Percentiles rank a stretch among this genome's conserved stretches.
Conservation (phyloP, 495 filamentous ascomycete genomes). For the Penicillium odoratum region DNA sequence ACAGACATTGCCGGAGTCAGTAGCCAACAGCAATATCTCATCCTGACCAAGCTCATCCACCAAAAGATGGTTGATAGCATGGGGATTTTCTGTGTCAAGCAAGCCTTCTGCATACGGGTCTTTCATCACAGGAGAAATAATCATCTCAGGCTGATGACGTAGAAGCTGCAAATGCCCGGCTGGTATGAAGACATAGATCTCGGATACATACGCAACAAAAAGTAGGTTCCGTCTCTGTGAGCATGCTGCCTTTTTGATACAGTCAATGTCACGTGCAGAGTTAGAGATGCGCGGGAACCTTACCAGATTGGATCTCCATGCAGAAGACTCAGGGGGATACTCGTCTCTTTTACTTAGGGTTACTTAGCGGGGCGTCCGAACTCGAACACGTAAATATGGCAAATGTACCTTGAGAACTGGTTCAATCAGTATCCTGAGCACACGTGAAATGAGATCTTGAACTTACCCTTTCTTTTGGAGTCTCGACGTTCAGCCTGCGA, state of each 20-base stretch:
- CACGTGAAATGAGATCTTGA: slow-evolving; percentile 13
- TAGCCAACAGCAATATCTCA: slow-evolving; percentile 74
- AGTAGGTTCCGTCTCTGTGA: slow-evolving; percentile 66
- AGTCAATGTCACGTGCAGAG: neutral
- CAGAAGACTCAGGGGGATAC: slow-evolving; percentile 31
- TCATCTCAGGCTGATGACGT: slow-evolving; percentile 58
- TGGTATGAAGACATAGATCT: slow-evolving; percentile 76
- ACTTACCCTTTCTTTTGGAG: slow-evolving; percentile 35
- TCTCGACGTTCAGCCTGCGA: slow-evolving; percentile 36
- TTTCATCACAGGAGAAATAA: slow-evolving; percentile 62
- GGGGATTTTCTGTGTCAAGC: slow-evolving; percentile 57
- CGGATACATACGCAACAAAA: slow-evolving; percentile 70
- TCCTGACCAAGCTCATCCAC: slow-evolving; percentile 77
- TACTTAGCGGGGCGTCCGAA: neutral
- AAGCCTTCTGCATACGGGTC: slow-evolving; percentile 48
- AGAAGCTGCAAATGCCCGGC: slow-evolving; percentile 64
- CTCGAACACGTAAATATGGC: neutral
- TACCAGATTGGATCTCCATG: slow-evolving; percentile 56
- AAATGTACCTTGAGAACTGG: slow-evolving; percentile 26
- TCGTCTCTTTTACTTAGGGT: slow-evolving; percentile 32
- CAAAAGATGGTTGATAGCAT: slow-evolving; percentile 76
- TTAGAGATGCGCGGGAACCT: neutral
- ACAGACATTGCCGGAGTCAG: slow-evolving; percentile 87
- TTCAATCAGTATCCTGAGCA: slow-evolving; percentile 16
- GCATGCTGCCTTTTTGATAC: slow-evolving; percentile 44